A percentile compares a stretch with the other conserved stretches of the same genome.
phyloP scores from a whole-genome alignment of 1,284 basidiomycete genomes.

The Leccinum pallidistipes region DNA sequence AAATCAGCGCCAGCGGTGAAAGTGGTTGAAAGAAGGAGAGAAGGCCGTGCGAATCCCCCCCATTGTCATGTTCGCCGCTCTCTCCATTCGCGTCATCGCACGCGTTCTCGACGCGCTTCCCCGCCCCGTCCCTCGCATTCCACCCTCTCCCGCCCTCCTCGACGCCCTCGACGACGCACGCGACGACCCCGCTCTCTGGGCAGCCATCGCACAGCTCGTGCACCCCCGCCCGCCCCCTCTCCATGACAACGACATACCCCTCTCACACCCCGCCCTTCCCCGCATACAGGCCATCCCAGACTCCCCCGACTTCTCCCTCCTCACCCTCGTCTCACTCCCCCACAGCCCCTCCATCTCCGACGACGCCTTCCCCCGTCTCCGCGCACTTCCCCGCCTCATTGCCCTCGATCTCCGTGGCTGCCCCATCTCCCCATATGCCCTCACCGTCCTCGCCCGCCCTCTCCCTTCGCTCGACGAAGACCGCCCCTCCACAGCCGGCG shows the following conservation, averaged over 20 bases:
- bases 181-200: constrained; percentile 63
- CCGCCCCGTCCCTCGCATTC: neutral
- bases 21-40: neutral
- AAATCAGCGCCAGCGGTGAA: constrained; percentile 28
- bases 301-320: constrained; percentile 54
- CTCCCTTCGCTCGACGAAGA: constrained; percentile 19
- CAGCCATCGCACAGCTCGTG: constrained; percentile 57
- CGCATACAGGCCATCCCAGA: constrained; percentile 57
- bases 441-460: constrained; percentile 43
- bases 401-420: constrained; percentile 65
- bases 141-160: constrained; percentile 34
- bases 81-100: constrained; percentile 39
- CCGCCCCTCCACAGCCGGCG: constrained; percentile 27
- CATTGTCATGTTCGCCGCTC: neutral
- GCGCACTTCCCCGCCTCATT: constrained; percentile 49
- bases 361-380: constrained; percentile 48
- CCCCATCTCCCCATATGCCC: constrained; percentile 48
- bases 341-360: constrained; percentile 55
- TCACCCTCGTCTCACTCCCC: constrained; percentile 61
- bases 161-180: constrained; percentile 19
- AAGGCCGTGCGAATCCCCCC: constrained; percentile 19
- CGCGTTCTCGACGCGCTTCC: constrained; percentile 35
- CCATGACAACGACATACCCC: constrained; percentile 45
- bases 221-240: constrained; percentile 48
- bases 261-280: constrained; percentile 53